These are phyloP conservation scores for Talaromyces adpressus DNA, from an alignment of 495 filamentous ascomycete genomes.

Conservation along the genomic window DNA sequence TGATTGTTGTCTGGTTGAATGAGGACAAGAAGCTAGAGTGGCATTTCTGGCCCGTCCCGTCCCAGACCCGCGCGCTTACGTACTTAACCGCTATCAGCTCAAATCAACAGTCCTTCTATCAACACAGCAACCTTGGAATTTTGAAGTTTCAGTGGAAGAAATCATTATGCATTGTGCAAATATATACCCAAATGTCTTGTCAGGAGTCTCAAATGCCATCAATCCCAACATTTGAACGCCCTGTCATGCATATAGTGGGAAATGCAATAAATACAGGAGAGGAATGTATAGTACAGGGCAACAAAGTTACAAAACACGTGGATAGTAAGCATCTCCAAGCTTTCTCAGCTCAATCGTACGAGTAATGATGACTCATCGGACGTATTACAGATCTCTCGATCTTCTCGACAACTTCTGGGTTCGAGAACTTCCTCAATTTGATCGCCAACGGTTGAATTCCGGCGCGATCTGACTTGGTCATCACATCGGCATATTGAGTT, in stretches of 20 bases:
- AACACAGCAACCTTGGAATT: too few relatives aligned
- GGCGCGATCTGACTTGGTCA: constrained; percentile 23
- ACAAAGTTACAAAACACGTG: background rate
- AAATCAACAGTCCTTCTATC: too few relatives aligned
- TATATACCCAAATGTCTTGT: background rate
- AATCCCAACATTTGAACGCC: background rate
- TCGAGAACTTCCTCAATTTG: constrained; percentile 27
- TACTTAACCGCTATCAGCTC: background rate
- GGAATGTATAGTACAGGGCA: background rate
- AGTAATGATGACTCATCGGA: constrained; percentile 5
- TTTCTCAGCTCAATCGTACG: background rate
- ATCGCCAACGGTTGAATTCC: constrained; percentile 17
- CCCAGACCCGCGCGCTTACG: background rate
- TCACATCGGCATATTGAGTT: constrained; percentile 13
- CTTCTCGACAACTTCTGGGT: constrained; percentile 12
- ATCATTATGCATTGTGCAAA: background rate
- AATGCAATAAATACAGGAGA: background rate
- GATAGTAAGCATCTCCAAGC: background rate
- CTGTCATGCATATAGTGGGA: background rate
- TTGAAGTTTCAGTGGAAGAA: background rate
- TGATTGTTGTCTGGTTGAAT: background rate
- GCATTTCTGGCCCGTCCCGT: constrained; percentile 17
- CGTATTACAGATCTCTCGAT: constrained; percentile 6
- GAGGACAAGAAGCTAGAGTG: constrained; percentile 37
- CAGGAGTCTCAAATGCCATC: background rate